Evolutionary conservation across 164 flowering plant species (phyloP), one percentile per base, ranked within the genome.

Genomic region (Kingdonia uniflora): DNA sequence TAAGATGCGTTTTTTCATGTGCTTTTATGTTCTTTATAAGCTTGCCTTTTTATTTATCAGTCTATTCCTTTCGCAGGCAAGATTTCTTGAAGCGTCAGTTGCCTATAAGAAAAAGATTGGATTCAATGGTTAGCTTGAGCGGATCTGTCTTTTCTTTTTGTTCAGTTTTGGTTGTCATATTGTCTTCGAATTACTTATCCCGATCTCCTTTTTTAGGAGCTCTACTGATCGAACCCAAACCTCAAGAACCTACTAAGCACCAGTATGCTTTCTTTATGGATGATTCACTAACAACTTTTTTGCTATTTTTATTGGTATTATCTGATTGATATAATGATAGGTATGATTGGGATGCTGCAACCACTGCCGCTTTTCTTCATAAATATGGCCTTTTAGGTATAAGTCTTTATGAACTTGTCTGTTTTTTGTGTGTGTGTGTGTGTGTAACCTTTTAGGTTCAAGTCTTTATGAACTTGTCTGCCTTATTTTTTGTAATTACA

Each of bases 311-410:
- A 54, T 11, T 46, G 17, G 24, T 65, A 12, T 37, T 17, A n/a
- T 42, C 50, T 44, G 55, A 22, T 22, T 47, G 57, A 13, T 37
- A 13, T 37, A 48, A 11, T 75, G 29, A 24, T 67, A 90, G 95
- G 78, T 87, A 91, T 64, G 99, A 88, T 55, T 88, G 96, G 99
- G 99, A 88, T 84, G 99, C 89, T 51, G 95, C 99, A 38, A 92
- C 99, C 16, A 6, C 95, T 19, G 80, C 88, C 37, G 73, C 78
- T 57, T 92, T 92, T 78, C 71, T 92, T 49, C 75, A 84, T 3
- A 88, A 86, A 71, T 82, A 92, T 73, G 91, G 84, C 29, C 96
- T 88, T 47, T 37, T 72, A 56, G 91, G 96, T 85, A 61, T 55
- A 41, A 15, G 21, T 12, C 6, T 15, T 33, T 49, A 39, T 57